Conservation (phyloP, 2,329 filamentous ascomycete genomes). For the Zymoseptoria pseudotritici region DNA sequence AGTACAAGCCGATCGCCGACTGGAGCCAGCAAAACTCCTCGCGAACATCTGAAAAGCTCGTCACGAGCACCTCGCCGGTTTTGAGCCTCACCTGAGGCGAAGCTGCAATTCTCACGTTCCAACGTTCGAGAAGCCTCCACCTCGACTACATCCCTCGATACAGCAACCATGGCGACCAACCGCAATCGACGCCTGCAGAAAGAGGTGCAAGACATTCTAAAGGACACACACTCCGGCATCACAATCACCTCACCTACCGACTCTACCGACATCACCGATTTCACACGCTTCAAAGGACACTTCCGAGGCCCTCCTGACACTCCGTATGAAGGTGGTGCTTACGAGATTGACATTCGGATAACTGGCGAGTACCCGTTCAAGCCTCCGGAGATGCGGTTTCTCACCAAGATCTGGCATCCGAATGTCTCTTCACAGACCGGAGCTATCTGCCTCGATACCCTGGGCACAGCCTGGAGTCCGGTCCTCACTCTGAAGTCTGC, state of each 20-base stretch:
- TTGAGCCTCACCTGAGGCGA: conserved; percentile 4
- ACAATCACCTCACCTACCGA: conserved; percentile 41
- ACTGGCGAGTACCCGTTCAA: conserved; percentile 89
- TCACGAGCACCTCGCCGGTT: background rate
- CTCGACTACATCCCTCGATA: background rate
- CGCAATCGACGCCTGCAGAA: conserved; percentile 59
- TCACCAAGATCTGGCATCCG: conserved; percentile 93
- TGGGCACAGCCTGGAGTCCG: conserved; percentile 85
- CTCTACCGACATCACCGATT: conserved; percentile 55
- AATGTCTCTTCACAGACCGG: conserved; percentile 78
- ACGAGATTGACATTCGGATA: conserved; percentile 75
- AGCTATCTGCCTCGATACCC: conserved; percentile 91
- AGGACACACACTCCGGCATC: conserved; percentile 71
- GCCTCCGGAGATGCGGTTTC: conserved; percentile 82
- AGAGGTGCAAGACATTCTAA: conserved; percentile 67
- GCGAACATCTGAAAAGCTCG: background rate
- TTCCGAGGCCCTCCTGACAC: conserved; percentile 87
- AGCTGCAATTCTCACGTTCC: background rate
- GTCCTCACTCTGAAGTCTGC: conserved; percentile 95
- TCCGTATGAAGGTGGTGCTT: conserved; percentile 83
- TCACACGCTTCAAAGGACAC: conserved; percentile 74
- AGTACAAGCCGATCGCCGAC: background rate
- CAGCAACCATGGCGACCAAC: conserved; percentile 44
- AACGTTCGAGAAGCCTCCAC: background rate
- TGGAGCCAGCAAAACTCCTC: background rate